Conservation (phyloP, 306 rosid genomes). For the Cotoneaster glaucophyllus region DNA sequence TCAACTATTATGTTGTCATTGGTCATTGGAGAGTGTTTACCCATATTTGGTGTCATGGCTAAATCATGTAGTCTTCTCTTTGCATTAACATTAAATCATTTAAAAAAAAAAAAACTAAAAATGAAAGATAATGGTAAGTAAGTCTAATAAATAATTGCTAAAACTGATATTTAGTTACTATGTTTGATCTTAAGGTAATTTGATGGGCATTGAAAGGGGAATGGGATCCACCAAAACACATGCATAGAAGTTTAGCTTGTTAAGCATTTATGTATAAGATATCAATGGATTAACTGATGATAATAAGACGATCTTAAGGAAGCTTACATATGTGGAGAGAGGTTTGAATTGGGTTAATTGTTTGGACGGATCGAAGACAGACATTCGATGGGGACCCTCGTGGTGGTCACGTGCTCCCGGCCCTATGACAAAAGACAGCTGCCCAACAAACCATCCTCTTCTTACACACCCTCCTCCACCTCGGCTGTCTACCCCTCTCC, state of each 20-base stretch:
- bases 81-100: too few relatives aligned
- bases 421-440: constrained; percentile 32
- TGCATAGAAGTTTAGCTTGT: not conserved
- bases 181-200: not conserved
- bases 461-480: constrained; percentile 16
- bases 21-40: too few relatives aligned
- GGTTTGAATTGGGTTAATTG: not conserved
- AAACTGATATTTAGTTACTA: too few relatives aligned
- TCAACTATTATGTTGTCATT: too few relatives aligned
- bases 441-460: constrained; percentile 35
- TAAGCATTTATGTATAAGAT: not conserved
- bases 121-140: too few relatives aligned
- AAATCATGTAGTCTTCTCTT: too few relatives aligned
- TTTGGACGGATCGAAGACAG: constrained; percentile 40
- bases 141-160: too few relatives aligned
- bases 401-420: constrained; percentile 41
- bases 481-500: constrained; percentile 7
- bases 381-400: constrained; percentile 44
- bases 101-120: too few relatives aligned
- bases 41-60: too few relatives aligned
- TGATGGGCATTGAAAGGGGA: not conserved
- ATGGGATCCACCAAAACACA: not conserved
- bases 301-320: not conserved
- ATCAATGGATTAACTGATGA: not conserved
- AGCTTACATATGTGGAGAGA: not conserved